A percentile compares a stretch with the other conserved stretches of the same genome.
Evolutionary conservation across 2,329 filamentous ascomycete species (phyloP).

Genomic region (Rutstroemia sp.): DNA sequence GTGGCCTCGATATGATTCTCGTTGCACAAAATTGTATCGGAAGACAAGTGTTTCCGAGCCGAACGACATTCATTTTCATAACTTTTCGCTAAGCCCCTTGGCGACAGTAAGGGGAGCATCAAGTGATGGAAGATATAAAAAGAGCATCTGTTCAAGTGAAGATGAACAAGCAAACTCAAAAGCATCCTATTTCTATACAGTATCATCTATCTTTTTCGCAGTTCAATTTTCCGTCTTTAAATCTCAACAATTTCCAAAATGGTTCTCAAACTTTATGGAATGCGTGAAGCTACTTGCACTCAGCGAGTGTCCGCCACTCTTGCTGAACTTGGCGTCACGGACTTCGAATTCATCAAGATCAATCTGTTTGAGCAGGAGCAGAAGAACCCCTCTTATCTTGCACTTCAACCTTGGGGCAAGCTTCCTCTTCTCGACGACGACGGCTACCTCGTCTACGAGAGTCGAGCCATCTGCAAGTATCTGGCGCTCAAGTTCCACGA

Average conservation of each 20-base stretch:
- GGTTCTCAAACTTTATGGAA: constrained; percentile 30
- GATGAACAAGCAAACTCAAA: not conserved
- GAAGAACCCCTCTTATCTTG: constrained; percentile 13
- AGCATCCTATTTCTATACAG: not conserved
- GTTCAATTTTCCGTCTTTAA: not conserved
- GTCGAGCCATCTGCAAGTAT: constrained; percentile 28
- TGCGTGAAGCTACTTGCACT: constrained; percentile 22
- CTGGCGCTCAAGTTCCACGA: constrained; percentile 27
- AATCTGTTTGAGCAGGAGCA: constrained; percentile 25
- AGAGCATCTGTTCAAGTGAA: too few species aligned
- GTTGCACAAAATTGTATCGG: too few species aligned
- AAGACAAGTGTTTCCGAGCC: too few species aligned
- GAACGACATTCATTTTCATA: too few species aligned
- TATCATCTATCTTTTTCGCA: not conserved
- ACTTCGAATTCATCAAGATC: constrained; percentile 24
- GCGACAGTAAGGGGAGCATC: too few species aligned
- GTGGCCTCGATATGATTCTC: too few species aligned
- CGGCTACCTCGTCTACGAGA: constrained; percentile 24
- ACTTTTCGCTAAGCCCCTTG: too few species aligned
- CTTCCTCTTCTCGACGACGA: constrained; percentile 31
- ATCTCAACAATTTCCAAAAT: constrained; percentile 16
- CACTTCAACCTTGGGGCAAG: constrained; percentile 31
- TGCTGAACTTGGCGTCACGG: constrained; percentile 26
- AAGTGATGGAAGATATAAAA: too few species aligned
- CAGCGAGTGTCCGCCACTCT: constrained; percentile 26